Percentiles rank a stretch among this genome's conserved stretches.
Evolutionary conservation across 2,329 filamentous ascomycete species (phyloP).

Genomic region (Cladosporium sp.): DNA sequence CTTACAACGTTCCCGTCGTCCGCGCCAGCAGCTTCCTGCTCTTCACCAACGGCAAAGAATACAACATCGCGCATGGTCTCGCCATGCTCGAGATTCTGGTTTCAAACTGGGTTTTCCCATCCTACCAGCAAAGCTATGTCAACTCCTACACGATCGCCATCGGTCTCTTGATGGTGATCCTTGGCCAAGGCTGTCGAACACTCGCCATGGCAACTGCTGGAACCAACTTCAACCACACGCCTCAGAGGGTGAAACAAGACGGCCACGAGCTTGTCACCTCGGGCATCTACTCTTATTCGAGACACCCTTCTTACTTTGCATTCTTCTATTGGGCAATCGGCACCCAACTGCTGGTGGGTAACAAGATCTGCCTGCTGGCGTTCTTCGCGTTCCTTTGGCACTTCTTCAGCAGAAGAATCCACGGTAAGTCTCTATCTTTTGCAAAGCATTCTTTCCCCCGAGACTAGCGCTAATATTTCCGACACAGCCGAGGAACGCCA

Average conservation of each 20-base stretch:
- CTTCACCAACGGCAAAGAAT: slow-evolving; percentile 78
- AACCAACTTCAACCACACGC: slow-evolving; percentile 83
- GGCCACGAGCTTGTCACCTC: slow-evolving; percentile 79
- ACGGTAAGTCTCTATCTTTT: slow-evolving; percentile 48
- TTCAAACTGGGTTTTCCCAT: slow-evolving; percentile 58
- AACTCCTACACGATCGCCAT: slow-evolving; percentile 44
- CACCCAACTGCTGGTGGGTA: slow-evolving; percentile 87
- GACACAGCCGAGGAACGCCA: slow-evolving; percentile 71
- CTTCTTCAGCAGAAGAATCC: slow-evolving; percentile 78
- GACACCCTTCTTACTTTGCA: slow-evolving; percentile 94
- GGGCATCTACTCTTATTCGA: slow-evolving; percentile 73
- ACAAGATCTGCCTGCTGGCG: slow-evolving; percentile 72
- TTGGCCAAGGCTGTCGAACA: slow-evolving; percentile 77
- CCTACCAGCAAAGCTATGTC: slow-evolving; percentile 45
- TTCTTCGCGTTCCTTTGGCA: slow-evolving; percentile 78
- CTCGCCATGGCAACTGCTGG: slow-evolving; percentile 87
- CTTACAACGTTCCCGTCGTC: slow-evolving; percentile 75
- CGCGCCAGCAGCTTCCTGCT: slow-evolving; percentile 78
- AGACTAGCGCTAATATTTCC: slow-evolving; percentile 14
- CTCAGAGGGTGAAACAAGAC: slow-evolving; percentile 69
- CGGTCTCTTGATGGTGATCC: slow-evolving; percentile 64
- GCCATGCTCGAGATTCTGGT: slow-evolving; percentile 74
- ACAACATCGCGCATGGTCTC: slow-evolving; percentile 77
- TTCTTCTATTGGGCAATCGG: slow-evolving; percentile 99
- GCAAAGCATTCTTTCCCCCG: neutral